Base-by-base conservation (phyloP, 1,284 basidiomycete genomes). In the Cystobasidium slooffiae region DNA sequence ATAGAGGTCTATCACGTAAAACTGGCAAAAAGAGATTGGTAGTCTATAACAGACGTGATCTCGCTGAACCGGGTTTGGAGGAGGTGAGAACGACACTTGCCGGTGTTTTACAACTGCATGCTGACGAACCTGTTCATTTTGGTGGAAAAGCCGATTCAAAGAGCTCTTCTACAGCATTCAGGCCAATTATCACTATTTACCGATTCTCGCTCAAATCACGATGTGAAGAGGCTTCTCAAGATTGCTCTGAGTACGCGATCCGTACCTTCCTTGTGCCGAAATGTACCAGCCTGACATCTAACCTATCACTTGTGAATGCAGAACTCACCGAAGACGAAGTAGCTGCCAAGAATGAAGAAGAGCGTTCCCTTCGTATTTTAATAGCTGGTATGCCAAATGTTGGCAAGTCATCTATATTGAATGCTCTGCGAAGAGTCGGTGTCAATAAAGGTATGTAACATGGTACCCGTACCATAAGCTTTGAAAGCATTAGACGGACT, bases 341-440 rank as follows among this genome's bases (percentile, higher is more conserved):
- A 16, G 31, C 70, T 46, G 52, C 10, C 77, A 77, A 72, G 1
- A 75, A 72, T 64, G 79, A 76, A 78, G 80, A 68, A 75, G 82
- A 1, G 75, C 78, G 0, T 79, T 82, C 3, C 81, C 82, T 12
- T 81, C 81, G 43, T 80, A 88, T 97, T 8, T 86, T 97, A 6
- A 92, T 97, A 31, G 89, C 95, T 67, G 96, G 96, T 31, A 99
- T 99, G 96, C 96, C 96, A 5, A 99, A 99, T 81, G 94, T 98
- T 53, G 97, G 97, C 62, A 99, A 99, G 84, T 97, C 94, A 39
- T 94, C 93, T 3, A 83, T 99, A 65, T 84, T 99, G 16, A 99
- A 99, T 81, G 89, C 92, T 0, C 85, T 99, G n/a, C 87, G 97
- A 53, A 89, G 90, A 79, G 90, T 90, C 76, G 96, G 95, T 4